These are phyloP conservation scores for Arctium lappa DNA, from an alignment of 129 eudicot genomes.

Conservation along the genomic window DNA sequence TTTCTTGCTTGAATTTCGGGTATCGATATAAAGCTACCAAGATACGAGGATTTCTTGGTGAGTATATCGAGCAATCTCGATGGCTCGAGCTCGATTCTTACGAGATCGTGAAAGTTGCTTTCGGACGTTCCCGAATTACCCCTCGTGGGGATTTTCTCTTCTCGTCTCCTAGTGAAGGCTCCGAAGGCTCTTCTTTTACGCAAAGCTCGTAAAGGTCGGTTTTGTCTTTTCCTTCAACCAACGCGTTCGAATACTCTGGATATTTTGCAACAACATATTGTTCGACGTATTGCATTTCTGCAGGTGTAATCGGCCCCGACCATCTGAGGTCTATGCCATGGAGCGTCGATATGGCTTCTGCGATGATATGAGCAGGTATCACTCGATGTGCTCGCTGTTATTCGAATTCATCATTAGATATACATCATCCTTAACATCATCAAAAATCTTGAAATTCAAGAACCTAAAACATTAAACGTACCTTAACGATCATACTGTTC, in stretches of 20 bases:
- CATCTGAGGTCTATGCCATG: conserved; percentile 75
- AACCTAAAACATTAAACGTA: conserved; percentile 1
- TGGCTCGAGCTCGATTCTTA: conserved; percentile 58
- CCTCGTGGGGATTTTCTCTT: conserved; percentile 59
- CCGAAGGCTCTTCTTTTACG: conserved; percentile 57
- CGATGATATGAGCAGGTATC: conserved; percentile 76
- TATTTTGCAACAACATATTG: conserved; percentile 68
- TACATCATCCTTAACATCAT: conserved; percentile 1
- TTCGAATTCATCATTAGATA: conserved; percentile 14
- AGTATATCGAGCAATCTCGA: conserved; percentile 61
- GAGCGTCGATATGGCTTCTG: conserved; percentile 75
- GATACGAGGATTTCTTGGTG: conserved; percentile 51
- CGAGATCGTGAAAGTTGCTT: conserved; percentile 54
- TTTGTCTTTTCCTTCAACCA: conserved; percentile 72
- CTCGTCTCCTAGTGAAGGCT: conserved; percentile 49
- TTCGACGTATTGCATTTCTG: conserved; percentile 80
- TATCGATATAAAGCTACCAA: conserved; percentile 57
- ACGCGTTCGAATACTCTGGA: conserved; percentile 66
- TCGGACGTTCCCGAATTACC: conserved; percentile 34
- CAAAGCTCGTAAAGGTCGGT: conserved; percentile 67
- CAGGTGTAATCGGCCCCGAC: conserved; percentile 75
- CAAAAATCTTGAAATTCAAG: not conserved
- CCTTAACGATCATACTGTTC: conserved; percentile 66
- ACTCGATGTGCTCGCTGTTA: conserved; percentile 53
- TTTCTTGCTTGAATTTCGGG: conserved; percentile 76